Percentiles rank a stretch among this genome's conserved stretches.
Evolutionary conservation across 257 asterid species (phyloP).

Genomic region (Cynanchum wilfordii): DNA sequence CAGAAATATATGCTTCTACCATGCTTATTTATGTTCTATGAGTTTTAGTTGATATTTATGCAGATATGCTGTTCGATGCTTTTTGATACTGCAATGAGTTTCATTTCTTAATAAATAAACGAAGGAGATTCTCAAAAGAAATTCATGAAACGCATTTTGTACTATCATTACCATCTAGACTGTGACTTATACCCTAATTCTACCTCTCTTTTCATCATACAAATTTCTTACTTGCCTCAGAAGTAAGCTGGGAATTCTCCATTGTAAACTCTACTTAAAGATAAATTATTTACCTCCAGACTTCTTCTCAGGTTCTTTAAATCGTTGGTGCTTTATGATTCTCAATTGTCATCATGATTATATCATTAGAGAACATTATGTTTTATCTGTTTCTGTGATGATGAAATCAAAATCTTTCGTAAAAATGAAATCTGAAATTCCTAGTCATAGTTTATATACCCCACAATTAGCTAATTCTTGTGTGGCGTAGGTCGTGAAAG

Average conservation of each 20-base stretch:
- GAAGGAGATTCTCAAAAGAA: not conserved
- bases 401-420: not conserved
- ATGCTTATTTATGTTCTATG: not conserved
- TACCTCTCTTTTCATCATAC: not conserved
- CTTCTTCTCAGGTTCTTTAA: not conserved
- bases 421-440: not conserved
- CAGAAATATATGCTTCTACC: not conserved
- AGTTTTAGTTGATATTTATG: not conserved
- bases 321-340: not conserved
- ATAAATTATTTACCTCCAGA: conserved; percentile 2
- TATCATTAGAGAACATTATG: not conserved
- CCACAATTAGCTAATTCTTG: not conserved
- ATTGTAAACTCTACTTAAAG: not conserved
- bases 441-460: not conserved
- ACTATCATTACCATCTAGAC: not conserved
- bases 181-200: not conserved
- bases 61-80: not conserved
- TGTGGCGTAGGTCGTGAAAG: not conserved
- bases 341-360: not conserved
- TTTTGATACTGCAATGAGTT: not conserved
- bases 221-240: not conserved
- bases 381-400: not conserved
- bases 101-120: not conserved
- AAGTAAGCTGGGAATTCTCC: too few relatives aligned
- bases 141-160: not conserved